These are phyloP conservation scores for Arthrobotrys sphaeroides DNA, from an alignment of 2,329 filamentous ascomycete genomes.

Conservation along the genomic window DNA sequence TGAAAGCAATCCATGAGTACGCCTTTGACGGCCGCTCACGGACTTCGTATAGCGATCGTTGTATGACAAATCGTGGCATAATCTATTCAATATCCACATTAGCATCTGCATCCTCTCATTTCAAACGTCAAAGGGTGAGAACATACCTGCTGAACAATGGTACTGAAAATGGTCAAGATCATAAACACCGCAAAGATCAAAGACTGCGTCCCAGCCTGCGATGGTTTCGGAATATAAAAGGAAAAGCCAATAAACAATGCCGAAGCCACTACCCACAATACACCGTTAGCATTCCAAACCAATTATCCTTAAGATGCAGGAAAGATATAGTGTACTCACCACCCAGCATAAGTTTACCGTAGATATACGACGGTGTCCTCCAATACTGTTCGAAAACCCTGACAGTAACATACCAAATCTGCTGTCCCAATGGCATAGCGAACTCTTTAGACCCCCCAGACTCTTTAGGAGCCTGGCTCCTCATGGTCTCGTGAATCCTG, in stretches of 20 bases:
- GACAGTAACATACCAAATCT: slow-evolving; percentile 73
- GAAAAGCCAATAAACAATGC: slow-evolving; percentile 83
- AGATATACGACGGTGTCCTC: slow-evolving; percentile 88
- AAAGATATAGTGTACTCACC: slow-evolving; percentile 65
- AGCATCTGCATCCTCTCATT: slow-evolving; percentile 81
- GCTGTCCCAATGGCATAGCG: slow-evolving; percentile 75
- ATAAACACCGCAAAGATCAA: slow-evolving; percentile 89
- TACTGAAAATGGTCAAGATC: slow-evolving; percentile 81
- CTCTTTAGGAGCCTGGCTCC: slow-evolving; percentile 65
- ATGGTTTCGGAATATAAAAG: slow-evolving; percentile 76
- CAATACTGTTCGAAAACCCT: slow-evolving; percentile 92
- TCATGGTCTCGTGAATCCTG: slow-evolving; percentile 65
- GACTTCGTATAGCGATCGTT: slow-evolving; percentile 83
- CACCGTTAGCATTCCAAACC: slow-evolving; percentile 67
- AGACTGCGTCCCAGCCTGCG: slow-evolving; percentile 81
- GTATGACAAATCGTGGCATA: slow-evolving; percentile 86
- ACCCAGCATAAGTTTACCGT: slow-evolving; percentile 77
- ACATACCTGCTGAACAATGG: slow-evolving; percentile 74
- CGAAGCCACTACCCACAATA: slow-evolving; percentile 68
- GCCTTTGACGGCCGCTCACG: slow-evolving; percentile 85
- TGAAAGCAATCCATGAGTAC: slow-evolving; percentile 86
- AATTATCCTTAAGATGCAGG: slow-evolving; percentile 59
- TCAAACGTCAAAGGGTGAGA: slow-evolving; percentile 74
- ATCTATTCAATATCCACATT: slow-evolving; percentile 64
- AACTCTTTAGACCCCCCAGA: slow-evolving; percentile 76